phyloP scores from a whole-genome alignment of 768 basidiomycete species.

The Sarcodon sp. region DNA sequence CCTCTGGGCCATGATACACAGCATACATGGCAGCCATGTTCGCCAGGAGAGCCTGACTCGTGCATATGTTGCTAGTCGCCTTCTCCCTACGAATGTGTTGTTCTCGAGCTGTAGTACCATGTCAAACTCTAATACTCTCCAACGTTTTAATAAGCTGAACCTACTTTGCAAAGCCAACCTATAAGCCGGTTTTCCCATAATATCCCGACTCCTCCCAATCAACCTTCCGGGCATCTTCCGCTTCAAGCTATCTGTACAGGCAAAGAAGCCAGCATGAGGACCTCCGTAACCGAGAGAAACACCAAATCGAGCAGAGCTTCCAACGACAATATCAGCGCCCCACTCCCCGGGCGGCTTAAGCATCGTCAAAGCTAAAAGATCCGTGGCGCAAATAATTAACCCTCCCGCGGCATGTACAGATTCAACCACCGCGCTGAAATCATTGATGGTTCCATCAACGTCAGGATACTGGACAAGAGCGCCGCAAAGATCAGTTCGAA shows the following conservation, averaged over 20 bases:
- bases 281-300: conserved; percentile 97
- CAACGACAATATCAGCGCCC: conserved; percentile 93
- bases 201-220: conserved; percentile 83
- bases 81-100: conserved; percentile 97
- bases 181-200: conserved; percentile 78
- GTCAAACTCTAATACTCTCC: neutral
- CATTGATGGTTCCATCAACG: conserved; percentile 70
- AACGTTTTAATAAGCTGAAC: conserved; percentile 10
- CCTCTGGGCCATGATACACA: conserved; percentile 87
- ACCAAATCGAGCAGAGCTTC: conserved; percentile 93
- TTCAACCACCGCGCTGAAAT: conserved; percentile 54
- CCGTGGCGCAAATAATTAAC: conserved; percentile 82
- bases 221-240: conserved; percentile 98
- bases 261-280: conserved; percentile 96
- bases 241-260: conserved; percentile 84
- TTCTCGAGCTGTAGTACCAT: conserved; percentile 58
- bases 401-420: conserved; percentile 62
- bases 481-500: conserved; percentile 64
- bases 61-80: conserved; percentile 98
- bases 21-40: conserved; percentile 99
- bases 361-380: conserved; percentile 85
- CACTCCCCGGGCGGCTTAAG: conserved; percentile 96
- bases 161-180: conserved; percentile 89
- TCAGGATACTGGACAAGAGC: conserved; percentile 92
- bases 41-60: conserved; percentile 92